These are phyloP conservation scores for Aspergillus pseudoviridinutans DNA, from an alignment of 2,329 filamentous ascomycete genomes.

Conservation along the genomic window DNA sequence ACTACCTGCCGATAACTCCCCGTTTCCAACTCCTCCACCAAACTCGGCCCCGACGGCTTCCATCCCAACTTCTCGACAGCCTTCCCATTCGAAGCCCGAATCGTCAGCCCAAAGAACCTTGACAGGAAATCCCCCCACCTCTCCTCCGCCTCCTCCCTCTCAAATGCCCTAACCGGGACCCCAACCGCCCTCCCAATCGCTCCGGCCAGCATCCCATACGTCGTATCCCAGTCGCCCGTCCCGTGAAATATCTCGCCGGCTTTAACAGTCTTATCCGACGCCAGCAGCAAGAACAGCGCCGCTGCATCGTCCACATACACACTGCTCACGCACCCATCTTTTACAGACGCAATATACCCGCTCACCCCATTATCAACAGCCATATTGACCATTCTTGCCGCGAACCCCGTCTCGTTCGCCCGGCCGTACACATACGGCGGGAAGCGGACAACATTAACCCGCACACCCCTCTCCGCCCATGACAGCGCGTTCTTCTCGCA, in stretches of 20 bases:
- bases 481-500: slow-evolving; percentile 17
- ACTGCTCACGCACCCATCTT: slow-evolving; percentile 33
- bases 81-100: no score
- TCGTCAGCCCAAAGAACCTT: no score
- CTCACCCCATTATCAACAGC: slow-evolving; percentile 28
- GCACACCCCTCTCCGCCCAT: slow-evolving; percentile 26
- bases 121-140: no score
- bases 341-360: slow-evolving; percentile 32
- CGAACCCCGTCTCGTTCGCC: slow-evolving; percentile 19
- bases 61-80: no score
- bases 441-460: slow-evolving; percentile 35
- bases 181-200: no score
- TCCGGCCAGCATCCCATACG: no score
- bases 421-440: slow-evolving; percentile 38
- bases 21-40: no score
- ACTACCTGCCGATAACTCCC: no score
- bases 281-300: slow-evolving; percentile 30
- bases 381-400: slow-evolving; percentile 15
- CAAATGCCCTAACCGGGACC: no score
- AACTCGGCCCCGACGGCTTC: no score
- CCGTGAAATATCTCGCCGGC: slow-evolving; percentile 37
- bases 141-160: no score
- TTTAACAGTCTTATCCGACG: slow-evolving; percentile 32
- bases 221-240: not conserved
- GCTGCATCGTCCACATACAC: slow-evolving; percentile 40